Evolutionary conservation across 257 asterid genomes (phyloP).

Genomic region (Solanum rostratum): DNA sequence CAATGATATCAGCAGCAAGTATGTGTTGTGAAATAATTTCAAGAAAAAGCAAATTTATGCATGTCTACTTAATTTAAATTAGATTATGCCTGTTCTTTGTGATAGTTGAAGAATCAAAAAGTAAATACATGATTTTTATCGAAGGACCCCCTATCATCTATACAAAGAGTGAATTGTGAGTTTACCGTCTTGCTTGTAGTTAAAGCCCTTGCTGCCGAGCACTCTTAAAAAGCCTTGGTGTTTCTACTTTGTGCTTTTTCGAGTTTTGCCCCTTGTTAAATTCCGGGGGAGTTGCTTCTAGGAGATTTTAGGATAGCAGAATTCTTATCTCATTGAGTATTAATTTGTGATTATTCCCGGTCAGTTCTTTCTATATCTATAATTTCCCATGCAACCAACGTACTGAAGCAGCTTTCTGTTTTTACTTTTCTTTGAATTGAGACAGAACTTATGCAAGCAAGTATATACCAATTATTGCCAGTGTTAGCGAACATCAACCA

Average conservation of each 20-base stretch:
- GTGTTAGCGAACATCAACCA: slow-evolving; percentile 98
- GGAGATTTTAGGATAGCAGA: background rate
- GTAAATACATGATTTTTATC: background rate
- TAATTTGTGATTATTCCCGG: background rate
- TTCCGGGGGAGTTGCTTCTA: background rate
- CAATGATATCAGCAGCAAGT: background rate
- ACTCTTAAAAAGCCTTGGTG: background rate
- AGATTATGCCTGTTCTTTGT: background rate
- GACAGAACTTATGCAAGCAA: slow-evolving; percentile 98
- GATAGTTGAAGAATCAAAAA: background rate
- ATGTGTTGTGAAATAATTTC: background rate
- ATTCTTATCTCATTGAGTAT: background rate
- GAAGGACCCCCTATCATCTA: too few species aligned
- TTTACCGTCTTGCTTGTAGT: background rate
- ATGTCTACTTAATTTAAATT: background rate
- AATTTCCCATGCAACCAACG: background rate
- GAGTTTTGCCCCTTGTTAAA: background rate
- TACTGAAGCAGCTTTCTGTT: slow-evolving; percentile 11
- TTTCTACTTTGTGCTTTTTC: background rate
- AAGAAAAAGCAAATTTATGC: background rate
- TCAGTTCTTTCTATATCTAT: background rate
- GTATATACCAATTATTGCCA: slow-evolving; percentile 97
- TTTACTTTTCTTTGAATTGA: slow-evolving; percentile 11
- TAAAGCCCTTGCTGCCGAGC: background rate
- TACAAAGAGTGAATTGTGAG: background rate